A percentile compares a stretch with the other conserved stretches of the same genome.
Evolutionary conservation across 1,284 basidiomycete species (phyloP).

Genomic region (Cryptococcus neoformans): DNA sequence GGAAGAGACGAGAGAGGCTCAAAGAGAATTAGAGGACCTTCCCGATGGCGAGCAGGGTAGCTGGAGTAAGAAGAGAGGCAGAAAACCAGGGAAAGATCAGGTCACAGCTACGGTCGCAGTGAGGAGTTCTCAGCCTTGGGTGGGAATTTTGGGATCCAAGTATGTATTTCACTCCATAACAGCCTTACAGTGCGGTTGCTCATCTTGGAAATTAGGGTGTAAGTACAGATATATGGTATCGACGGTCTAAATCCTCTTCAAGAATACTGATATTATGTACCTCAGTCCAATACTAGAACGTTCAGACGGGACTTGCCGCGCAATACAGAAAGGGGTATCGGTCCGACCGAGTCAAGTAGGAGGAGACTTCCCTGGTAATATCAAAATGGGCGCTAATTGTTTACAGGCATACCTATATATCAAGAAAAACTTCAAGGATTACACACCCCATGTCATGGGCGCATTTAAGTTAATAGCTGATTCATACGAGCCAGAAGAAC

Average conservation of each 20-base stretch:
- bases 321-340: conserved; percentile 68
- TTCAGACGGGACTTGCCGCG: conserved; percentile 70
- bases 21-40: conserved; percentile 43
- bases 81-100: conserved; percentile 7
- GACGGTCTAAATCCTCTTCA: too few species aligned
- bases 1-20: conserved; percentile 51
- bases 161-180: conserved; percentile 46
- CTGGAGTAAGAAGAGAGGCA: conserved; percentile 2
- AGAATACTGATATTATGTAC: too few species aligned
- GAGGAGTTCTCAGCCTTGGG: conserved; percentile 80
- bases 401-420: conserved; percentile 70
- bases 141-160: conserved; percentile 84
- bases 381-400: background rate
- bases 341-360: conserved; percentile 61
- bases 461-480: conserved; percentile 72
- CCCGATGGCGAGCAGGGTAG: conserved; percentile 20
- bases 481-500: conserved; percentile 62
- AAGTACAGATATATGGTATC: too few species aligned
- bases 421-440: conserved; percentile 71
- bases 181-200: background rate
- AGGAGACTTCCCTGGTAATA: conserved; percentile 7
- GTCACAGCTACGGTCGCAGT: conserved; percentile 48
- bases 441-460: conserved; percentile 70
- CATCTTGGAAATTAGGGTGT: background rate
- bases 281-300: conserved; percentile 73